These are phyloP conservation scores for Sclerotinia spermophila DNA, from an alignment of 2,329 filamentous ascomycete genomes.

Conservation along the genomic window DNA sequence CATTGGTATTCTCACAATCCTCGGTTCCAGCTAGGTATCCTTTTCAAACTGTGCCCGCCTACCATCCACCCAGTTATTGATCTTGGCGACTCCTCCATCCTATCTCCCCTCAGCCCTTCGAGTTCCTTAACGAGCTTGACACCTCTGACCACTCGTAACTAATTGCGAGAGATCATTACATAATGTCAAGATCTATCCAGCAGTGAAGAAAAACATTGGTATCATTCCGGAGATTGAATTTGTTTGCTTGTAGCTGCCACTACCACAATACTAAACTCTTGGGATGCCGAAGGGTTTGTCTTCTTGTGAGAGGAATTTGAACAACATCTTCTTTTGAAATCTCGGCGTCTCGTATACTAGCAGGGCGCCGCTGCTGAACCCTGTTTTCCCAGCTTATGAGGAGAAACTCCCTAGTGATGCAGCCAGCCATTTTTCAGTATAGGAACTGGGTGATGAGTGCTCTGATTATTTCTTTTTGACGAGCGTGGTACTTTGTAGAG, in stretches of 20 bases:
- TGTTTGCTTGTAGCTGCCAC: not conserved
- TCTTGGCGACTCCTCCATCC: accelerated
- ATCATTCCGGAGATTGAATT: not conserved
- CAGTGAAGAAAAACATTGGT: not conserved
- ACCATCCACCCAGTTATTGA: not conserved
- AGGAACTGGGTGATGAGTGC: not conserved
- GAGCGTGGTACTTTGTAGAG: not conserved
- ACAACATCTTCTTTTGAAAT: not conserved
- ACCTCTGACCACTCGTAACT: not conserved
- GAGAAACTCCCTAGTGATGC: not conserved
- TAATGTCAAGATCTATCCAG: not conserved
- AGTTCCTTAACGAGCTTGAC: no score
- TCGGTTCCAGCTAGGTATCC: no score
- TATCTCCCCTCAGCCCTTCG: no score
- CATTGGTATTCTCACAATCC: not conserved
- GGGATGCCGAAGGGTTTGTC: not conserved
- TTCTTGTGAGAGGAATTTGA: not conserved
- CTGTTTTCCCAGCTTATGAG: not conserved
- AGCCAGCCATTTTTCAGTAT: not conserved
- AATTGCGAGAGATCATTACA: not conserved
- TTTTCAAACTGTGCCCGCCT: not conserved
- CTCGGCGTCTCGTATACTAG: not conserved
- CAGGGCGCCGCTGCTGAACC: not conserved
- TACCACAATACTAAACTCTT: not conserved
- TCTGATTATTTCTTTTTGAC: not conserved